Percentiles rank a stretch among this genome's conserved stretches.
Evolutionary conservation across 2,329 filamentous ascomycete genomes (phyloP).

Genomic region (Microdochium trichocladiopsis): DNA sequence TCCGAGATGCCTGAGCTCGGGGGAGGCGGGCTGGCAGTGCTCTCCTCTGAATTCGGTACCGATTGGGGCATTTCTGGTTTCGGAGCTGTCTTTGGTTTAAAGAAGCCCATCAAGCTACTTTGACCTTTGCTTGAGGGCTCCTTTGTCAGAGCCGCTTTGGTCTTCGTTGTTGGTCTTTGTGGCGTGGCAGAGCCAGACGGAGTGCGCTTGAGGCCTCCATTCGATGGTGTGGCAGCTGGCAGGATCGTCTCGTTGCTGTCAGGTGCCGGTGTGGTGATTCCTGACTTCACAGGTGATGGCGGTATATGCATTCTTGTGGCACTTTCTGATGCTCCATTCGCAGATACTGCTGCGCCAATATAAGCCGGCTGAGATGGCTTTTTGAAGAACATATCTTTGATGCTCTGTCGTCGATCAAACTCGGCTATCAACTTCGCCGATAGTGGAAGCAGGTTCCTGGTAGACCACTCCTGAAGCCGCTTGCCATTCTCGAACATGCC

Average conservation of each 20-base stretch:
- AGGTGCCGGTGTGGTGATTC: constrained; percentile 4
- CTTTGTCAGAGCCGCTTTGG: constrained; percentile 21
- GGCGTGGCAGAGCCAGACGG: constrained; percentile 10
- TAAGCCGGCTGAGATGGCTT: constrained; percentile 27
- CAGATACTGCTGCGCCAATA: neutral
- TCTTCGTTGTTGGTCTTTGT: constrained; percentile 28
- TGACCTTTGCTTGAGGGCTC: constrained; percentile 32
- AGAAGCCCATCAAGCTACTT: constrained; percentile 69
- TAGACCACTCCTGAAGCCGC: constrained; percentile 58
- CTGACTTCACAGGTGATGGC: neutral
- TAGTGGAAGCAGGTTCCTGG: constrained; percentile 60
- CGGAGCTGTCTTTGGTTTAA: constrained; percentile 51
- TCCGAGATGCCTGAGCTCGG: neutral
- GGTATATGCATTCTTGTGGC: neutral
- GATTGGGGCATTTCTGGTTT: neutral
- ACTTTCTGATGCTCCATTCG: neutral
- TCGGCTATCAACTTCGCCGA: constrained; percentile 83
- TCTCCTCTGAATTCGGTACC: neutral
- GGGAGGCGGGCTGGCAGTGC: neutral
- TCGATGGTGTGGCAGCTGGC: neutral
- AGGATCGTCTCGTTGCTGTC: neutral
- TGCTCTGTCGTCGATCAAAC: constrained; percentile 76
- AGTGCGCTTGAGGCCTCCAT: constrained; percentile 18
- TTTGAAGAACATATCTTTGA: constrained; percentile 85
- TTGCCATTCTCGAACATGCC: constrained; percentile 64